Evolutionary conservation across 495 filamentous ascomycete genomes (phyloP).

Genomic region (Neurospora sp.): DNA sequence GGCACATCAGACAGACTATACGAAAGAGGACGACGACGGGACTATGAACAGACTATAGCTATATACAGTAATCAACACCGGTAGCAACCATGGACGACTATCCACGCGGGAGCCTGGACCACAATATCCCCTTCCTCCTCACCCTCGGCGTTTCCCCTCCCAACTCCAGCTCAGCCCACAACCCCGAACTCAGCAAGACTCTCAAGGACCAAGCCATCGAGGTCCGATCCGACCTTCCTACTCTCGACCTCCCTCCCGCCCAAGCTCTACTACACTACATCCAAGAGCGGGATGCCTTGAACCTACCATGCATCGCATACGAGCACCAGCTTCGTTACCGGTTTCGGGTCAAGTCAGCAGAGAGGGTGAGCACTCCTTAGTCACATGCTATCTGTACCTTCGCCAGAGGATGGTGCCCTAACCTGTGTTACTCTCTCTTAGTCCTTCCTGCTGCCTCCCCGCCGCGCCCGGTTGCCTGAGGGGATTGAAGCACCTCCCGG

Average conservation of each 20-base stretch:
- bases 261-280: constrained; percentile 59
- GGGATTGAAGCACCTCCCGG: constrained; percentile 34
- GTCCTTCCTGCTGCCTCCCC: constrained; percentile 42
- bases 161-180: constrained; percentile 15
- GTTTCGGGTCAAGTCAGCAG: constrained; percentile 60
- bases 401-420: background rate
- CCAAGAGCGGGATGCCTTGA: constrained; percentile 52
- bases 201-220: constrained; percentile 48
- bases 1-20: background rate
- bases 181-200: constrained; percentile 33
- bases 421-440: constrained; percentile 7
- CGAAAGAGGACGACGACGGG: background rate
- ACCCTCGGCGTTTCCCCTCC: constrained; percentile 56
- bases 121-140: constrained; percentile 71
- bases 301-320: constrained; percentile 46
- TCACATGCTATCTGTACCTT: background rate
- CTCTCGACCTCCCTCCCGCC: constrained; percentile 53
- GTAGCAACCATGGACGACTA: constrained; percentile 67
- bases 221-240: constrained; percentile 57
- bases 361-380: constrained; percentile 52
- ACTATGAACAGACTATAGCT: background rate
- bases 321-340: constrained; percentile 33
- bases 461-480: constrained; percentile 37
- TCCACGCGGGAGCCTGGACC: constrained; percentile 66
- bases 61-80: background rate